Evolutionary conservation across 257 asterid genomes (phyloP).

Genomic region (Hygrophila difformis): DNA sequence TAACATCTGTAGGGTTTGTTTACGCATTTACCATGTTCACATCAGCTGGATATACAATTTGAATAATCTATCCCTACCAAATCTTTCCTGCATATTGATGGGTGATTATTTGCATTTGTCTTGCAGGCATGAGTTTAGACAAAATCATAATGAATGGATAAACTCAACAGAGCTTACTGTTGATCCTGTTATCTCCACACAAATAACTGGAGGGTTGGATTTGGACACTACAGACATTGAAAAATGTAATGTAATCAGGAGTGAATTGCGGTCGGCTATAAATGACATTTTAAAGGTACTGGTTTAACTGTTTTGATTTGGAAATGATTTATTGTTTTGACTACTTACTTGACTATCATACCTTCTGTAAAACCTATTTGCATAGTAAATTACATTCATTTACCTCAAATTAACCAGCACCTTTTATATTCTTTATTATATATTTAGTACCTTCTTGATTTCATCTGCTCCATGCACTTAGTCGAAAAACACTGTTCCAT

Average conservation of each 20-base stretch:
- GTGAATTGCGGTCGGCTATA: conserved; percentile 69
- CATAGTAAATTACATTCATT: too few species aligned
- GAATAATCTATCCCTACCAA: conserved; percentile 1
- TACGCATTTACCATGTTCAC: not conserved
- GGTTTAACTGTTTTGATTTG: too few species aligned
- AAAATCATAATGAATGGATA: conserved; percentile 76
- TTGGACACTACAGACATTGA: conserved; percentile 50
- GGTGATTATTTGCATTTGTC: conserved; percentile 11
- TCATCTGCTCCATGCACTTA: too few species aligned
- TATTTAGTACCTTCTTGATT: too few species aligned
- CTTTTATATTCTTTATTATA: too few species aligned
- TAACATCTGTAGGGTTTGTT: conserved; percentile 6
- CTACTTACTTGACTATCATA: too few species aligned
- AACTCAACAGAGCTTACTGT: conserved; percentile 51
- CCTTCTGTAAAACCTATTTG: too few species aligned
- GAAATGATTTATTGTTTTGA: too few species aligned
- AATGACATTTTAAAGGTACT: conserved; percentile 70
- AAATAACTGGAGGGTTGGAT: conserved; percentile 29
- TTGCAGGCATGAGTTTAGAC: conserved; percentile 75
- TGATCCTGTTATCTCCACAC: conserved; percentile 57
- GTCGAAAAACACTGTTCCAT: too few species aligned
- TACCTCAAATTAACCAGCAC: too few species aligned
- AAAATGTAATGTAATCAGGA: conserved; percentile 51
- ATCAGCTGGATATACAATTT: not conserved
- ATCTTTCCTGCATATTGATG: conserved; percentile 4